Conservation (phyloP, 225 moss, liverwort and hornwort genomes). For the Straminergon stramineum region DNA sequence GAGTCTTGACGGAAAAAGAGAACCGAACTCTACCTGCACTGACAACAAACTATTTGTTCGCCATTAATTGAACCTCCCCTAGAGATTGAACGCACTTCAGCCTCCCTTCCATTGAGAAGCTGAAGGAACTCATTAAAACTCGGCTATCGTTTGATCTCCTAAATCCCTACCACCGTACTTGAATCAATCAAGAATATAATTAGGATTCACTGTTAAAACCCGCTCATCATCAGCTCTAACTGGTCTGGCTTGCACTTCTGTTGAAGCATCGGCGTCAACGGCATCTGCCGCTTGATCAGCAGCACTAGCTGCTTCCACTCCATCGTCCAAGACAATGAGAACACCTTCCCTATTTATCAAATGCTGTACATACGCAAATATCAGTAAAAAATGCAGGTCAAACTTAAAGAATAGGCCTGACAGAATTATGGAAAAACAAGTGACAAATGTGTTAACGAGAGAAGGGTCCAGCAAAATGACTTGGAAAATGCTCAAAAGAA, state of each 20-base stretch:
- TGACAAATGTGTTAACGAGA: background rate
- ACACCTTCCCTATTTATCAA: slow-evolving; percentile 87
- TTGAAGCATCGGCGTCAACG: slow-evolving; percentile 5
- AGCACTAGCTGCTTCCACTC: slow-evolving; percentile 52
- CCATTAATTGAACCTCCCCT: background rate
- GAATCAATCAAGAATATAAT: slow-evolving; percentile 62
- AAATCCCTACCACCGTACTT: background rate
- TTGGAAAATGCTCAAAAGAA: background rate
- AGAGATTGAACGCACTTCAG: background rate
- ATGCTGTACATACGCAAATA: slow-evolving; percentile 47
- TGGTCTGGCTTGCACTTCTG: slow-evolving; percentile 27
- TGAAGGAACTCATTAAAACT: background rate
- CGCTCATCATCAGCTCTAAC: slow-evolving; percentile 65
- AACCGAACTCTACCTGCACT: background rate
- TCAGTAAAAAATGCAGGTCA: background rate
- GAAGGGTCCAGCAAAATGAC: background rate
- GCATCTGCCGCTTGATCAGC: slow-evolving; percentile 21
- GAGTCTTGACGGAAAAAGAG: background rate
- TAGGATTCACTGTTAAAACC: slow-evolving; percentile 82
- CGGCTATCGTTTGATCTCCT: background rate
- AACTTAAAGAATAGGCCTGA: background rate
- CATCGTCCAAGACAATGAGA: slow-evolving; percentile 87
- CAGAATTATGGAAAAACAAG: background rate
- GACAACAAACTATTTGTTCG: background rate
- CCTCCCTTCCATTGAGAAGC: background rate